Base-by-base conservation (phyloP, 371 early-diverging fungal genomes). In the Rhizopus microsporus region DNA sequence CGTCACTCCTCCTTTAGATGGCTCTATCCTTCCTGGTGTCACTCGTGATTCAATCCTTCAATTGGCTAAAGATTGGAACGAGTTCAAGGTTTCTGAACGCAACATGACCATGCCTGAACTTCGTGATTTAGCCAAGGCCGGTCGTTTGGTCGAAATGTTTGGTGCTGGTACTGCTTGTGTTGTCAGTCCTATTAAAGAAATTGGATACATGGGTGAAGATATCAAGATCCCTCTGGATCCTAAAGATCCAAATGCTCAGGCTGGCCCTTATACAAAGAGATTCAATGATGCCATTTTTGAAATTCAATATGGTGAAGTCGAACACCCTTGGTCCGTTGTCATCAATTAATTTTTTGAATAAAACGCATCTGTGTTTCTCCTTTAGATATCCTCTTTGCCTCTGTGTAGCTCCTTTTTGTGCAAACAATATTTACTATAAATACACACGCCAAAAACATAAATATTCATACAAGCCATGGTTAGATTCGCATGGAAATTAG, bases 81-180 rank as follows among this genome's bases (percentile, higher is more conserved):
- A 94, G 59, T 93, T 95, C 79, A 87, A 94, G 78, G 96, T 98
- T 39, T 72, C 81, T 32, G 97, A 98, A 74, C 84, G 92, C 53
- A 70, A 78, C 57, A 76, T 97, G 69, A 89, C 88, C 45, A 95
- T 98, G 96, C 72, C 78, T 39, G 88, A 93, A 59, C 65, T 98
- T 15, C 73, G 84, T 40, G 69, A 85, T 46, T 94, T 96, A 15
- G 61, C 83, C 51, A 80, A 88, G 60, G 86, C 91, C 51, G 84
- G 83, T 12, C 85, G 96, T 23, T 68, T 78, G 42, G 31, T 66
- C 32, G 96, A 94, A 71, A 82, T 90, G 77, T 92, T 96, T 84
- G 97, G 97, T 60, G 85, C 94, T 23, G 98, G 98, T 58, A 98
- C 98, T 13, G 98, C 98, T 29, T 93, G 93, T 74, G 94, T 98